Conservation (phyloP, 1,139 yeast genomes). For the Debaryomyces udenii region DNA sequence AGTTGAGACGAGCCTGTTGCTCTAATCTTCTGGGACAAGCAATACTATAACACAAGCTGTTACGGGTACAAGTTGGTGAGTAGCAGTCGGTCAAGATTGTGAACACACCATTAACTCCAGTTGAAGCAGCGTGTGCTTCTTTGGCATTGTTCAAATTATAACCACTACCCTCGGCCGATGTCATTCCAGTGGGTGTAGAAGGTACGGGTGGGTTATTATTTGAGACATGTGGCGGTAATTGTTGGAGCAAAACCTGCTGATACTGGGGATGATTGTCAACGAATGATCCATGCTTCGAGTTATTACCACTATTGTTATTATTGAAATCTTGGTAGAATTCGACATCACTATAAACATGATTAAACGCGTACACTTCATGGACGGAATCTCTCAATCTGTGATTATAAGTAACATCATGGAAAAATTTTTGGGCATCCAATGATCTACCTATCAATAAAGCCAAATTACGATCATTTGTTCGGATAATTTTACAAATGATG, state of each 20-base stretch:
- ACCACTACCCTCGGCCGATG: conserved; percentile 8
- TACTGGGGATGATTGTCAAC: conserved; percentile 12
- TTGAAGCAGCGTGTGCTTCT: conserved; percentile 18
- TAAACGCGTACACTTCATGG: conserved; percentile 86
- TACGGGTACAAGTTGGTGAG: conserved; percentile 93
- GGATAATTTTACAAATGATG: conserved; percentile 76
- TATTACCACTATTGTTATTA: conserved; percentile 20
- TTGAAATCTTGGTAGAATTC: conserved; percentile 40
- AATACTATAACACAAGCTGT: conserved; percentile 85
- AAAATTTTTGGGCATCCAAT: conserved; percentile 89
- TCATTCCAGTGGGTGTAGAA: conserved; percentile 11
- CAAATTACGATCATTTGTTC: conserved; percentile 88
- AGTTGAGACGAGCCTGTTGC: conserved; percentile 89
- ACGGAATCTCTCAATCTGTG: conserved; percentile 88
- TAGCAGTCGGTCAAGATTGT: conserved; percentile 92
- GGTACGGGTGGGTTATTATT: conserved; percentile 17
- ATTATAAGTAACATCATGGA: conserved; percentile 95
- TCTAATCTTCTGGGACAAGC: conserved; percentile 97
- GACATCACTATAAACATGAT: conserved; percentile 53
- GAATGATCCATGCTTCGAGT: conserved; percentile 38
- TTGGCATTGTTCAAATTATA: conserved; percentile 6
- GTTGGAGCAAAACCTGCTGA: conserved; percentile 25
- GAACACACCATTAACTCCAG: conserved; percentile 84
- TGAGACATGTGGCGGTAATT: conserved; percentile 19
- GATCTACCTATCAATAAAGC: conserved; percentile 90